Base-by-base conservation (phyloP, 352 stramenopile genomes). In the Phytophthora tentaculata region DNA sequence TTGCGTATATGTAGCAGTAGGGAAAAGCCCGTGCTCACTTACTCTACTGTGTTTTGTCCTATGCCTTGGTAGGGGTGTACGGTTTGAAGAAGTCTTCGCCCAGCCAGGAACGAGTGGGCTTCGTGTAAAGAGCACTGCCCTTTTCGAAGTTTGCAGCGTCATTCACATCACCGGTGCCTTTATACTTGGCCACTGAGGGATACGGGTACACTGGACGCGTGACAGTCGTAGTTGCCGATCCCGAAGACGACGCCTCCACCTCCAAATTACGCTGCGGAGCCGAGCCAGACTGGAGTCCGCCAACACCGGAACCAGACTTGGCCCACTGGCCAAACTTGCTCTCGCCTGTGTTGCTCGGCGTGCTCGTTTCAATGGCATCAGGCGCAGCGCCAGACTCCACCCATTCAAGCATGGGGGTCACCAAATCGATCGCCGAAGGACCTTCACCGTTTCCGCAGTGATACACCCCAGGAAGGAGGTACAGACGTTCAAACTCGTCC, bases 341-440 rank as follows among this genome's bases (percentile, higher is more conserved):
- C n/a, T 53, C 35, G 16, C 57, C 62, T 2, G 44, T 63, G 54
- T 48, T 67, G 7, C 58, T 55, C 9, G 61, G 58, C 5, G 72
- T 69, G 45, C 72, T 78, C 26, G 66, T 68, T 41, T 77, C 39
- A 43, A 82, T 43, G 13, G 54, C 71, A 35, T 76, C 64, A 20
- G 77, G 74, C 1, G 65, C 73, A 16, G 49, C 52, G n/a, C 64
- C 64, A 5, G 53, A 26, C 57, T 86, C 73, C 23, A 86, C 66
- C 72, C 75, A 83, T 45, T 78, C 58, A 16, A 83, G 61, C 74
- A 85, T 83, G 24, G 77, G 74, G 9, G 68, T 81, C 48, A 85
- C 54, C 28, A 85, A 60, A 48, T 85, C 77, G 24, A 80, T 76
- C 9, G 68, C 64, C 2, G 74, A 72, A 8, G 79, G 69, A 22